Evolutionary conservation across 352 stramenopile genomes (phyloP).

Genomic region (Pythium insidiosum): DNA sequence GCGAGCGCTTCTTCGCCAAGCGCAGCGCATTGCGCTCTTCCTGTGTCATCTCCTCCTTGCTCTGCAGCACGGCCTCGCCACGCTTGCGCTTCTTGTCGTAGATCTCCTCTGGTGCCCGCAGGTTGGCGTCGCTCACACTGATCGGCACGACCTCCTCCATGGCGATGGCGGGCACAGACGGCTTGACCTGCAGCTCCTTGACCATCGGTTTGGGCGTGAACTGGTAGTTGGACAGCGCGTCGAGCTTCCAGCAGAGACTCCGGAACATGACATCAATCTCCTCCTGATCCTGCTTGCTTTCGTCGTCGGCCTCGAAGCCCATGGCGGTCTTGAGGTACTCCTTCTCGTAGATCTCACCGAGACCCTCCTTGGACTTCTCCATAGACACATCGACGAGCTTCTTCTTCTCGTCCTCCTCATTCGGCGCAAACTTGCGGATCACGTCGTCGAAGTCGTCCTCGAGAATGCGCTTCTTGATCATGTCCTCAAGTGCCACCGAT

Average conservation of each 20-base stretch:
- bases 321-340: slow-evolving; percentile 94
- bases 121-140: slow-evolving; percentile 77
- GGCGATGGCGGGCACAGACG: slow-evolving; percentile 67
- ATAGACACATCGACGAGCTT: slow-evolving; percentile 91
- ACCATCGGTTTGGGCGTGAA: slow-evolving; percentile 92
- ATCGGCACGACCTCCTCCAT: slow-evolving; percentile 84
- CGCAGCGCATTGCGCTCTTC: slow-evolving; percentile 79
- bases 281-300: slow-evolving; percentile 88
- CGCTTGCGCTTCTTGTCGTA: slow-evolving; percentile 86
- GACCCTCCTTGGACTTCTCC: slow-evolving; percentile 87
- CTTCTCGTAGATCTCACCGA: slow-evolving; percentile 93
- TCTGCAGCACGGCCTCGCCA: slow-evolving; percentile 69
- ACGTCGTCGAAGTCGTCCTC: slow-evolving; percentile 95
- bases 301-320: slow-evolving; percentile 89
- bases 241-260: slow-evolving; percentile 92
- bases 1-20: slow-evolving; percentile 87
- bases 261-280: slow-evolving; percentile 94
- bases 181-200: slow-evolving; percentile 86
- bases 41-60: slow-evolving; percentile 84
- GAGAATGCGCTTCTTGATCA: slow-evolving; percentile 93
- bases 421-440: slow-evolving; percentile 80
- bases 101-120: slow-evolving; percentile 76
- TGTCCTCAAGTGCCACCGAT: slow-evolving; percentile 87
- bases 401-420: slow-evolving; percentile 67
- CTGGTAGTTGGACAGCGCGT: slow-evolving; percentile 94